Conservation (phyloP, 2,329 filamentous ascomycete genomes). For the Ophiostoma montium region DNA sequence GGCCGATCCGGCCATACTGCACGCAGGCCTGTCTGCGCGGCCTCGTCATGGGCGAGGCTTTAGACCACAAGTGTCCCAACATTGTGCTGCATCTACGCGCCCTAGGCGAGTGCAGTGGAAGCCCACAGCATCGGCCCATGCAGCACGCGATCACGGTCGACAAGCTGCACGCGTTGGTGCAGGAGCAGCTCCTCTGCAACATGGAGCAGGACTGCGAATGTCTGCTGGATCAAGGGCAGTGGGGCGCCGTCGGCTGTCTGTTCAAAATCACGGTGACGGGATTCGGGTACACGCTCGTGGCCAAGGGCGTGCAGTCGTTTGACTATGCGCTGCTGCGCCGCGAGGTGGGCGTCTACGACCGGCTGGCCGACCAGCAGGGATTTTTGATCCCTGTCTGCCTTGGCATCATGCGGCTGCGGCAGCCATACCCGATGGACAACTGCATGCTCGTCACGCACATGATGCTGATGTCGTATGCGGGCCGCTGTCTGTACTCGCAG, state of each 20-base stretch:
- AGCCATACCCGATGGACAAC: conserved; percentile 6
- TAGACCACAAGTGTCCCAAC: conserved; percentile 8
- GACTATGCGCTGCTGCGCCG: not conserved
- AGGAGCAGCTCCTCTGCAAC: conserved; percentile 6
- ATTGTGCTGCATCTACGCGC: not conserved
- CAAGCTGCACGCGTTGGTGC: conserved; percentile 4
- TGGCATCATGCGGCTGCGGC: conserved; percentile 6
- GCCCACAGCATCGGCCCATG: not conserved
- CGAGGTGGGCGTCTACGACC: conserved; percentile 8
- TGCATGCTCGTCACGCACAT: conserved; percentile 10
- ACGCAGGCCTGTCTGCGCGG: conserved; percentile 9
- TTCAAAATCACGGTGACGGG: conserved; percentile 10
- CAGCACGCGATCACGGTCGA: conserved; percentile 3
- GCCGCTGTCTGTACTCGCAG: not conserved
- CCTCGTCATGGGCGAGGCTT: conserved; percentile 1
- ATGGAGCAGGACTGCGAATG: conserved; percentile 6
- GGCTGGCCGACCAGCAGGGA: conserved; percentile 5
- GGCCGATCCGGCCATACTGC: conserved; percentile 4
- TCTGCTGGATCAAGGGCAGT: not conserved
- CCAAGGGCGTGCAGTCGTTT: conserved; percentile 5
- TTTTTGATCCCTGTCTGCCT: conserved; percentile 8
- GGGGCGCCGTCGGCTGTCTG: conserved; percentile 9
- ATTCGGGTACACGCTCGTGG: conserved; percentile 9
- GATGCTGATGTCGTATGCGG: conserved; percentile 13
- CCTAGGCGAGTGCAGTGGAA: too few species aligned